A percentile compares a stretch with the other conserved stretches of the same genome.
These are phyloP conservation scores for Stephania yunnanensis DNA, from an alignment of 164 flowering plant genomes.

Conservation along the genomic window DNA sequence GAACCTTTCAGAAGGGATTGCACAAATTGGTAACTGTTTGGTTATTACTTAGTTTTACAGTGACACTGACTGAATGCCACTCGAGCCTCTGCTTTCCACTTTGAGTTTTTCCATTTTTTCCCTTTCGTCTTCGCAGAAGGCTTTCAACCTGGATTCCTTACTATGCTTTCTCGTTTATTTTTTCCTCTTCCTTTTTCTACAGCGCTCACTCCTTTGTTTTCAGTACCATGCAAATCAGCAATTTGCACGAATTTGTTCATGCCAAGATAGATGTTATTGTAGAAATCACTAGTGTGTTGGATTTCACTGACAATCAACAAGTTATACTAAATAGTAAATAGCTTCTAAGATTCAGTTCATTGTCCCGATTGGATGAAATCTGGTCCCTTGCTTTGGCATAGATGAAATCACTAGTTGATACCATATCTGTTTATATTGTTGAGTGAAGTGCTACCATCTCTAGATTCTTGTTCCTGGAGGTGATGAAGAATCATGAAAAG, in stretches of 20 bases:
- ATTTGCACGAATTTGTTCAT: no score
- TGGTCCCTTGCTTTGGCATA: neutral
- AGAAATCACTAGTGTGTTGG: neutral
- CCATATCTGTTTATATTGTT: neutral
- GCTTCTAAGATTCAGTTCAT: neutral
- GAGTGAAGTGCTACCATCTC: neutral
- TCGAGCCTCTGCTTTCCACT: neutral
- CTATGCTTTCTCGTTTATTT: no score
- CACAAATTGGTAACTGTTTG: neutral
- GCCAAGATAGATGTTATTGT: neutral
- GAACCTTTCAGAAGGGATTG: neutral
- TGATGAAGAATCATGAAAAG: neutral
- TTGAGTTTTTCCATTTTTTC: neutral
- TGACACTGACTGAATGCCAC: neutral
- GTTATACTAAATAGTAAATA: neutral
- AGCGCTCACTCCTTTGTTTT: neutral
- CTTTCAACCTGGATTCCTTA: neutral
- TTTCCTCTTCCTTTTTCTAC: no score
- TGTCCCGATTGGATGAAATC: neutral
- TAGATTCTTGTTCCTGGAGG: neutral
- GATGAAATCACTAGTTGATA: neutral
- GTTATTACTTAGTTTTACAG: neutral
- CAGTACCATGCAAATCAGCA: no score
- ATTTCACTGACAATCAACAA: neutral
- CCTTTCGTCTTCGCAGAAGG: no score